Base-by-base conservation (phyloP, 768 basidiomycete genomes). In the Mycena polygramma region DNA sequence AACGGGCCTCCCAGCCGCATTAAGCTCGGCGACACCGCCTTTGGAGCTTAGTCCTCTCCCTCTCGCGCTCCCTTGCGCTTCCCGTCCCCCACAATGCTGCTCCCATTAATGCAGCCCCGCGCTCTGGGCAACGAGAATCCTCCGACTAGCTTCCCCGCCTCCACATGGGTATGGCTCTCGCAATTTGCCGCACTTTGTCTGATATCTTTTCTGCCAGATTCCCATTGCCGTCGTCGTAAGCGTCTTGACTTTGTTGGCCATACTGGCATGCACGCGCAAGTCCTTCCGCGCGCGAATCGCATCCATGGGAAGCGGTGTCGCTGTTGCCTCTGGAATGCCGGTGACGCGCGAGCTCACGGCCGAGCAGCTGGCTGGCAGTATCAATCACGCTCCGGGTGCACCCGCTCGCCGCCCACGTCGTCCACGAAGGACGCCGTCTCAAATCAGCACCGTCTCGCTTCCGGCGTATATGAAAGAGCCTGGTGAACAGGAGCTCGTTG, bases 401-500 rank as follows among this genome's bases (percentile, higher is more conserved):
- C 70, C 63, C 10, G 70, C 76, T 20, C 65, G 73, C 14, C 73
- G 73, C 36, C 58, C 77, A 37, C 81, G 91, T 30, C 82, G 87
- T 58, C 81, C 82, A 9, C 80, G 85, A 41, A 85, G 92, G 45
- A 94, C 92, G 7, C 91, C 94, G 5, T 94, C 92, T 53, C 93
- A 94, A 77, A 90, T 94, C 60, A 94, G 92, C 7, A 93, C 92
- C 10, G 88, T 86, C 36, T 94, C 91, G 7, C 78, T 95, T 37
- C 94, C 94, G 7, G 88, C 85, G 36, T 95, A 95, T 74, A 92
- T 88, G 82, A 94, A 94, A 79, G 94, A 95, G 69, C 93, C 94
- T 0, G 94, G 93, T 19, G 94, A 94, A 57, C 84, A 91, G 46
- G 94, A 95, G 77, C 84, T 95, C 36, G 94, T 95, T 7, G 89